Evolutionary conservation across 148 eudicot genomes (phyloP).

Genomic region (Diospyros lotus): DNA sequence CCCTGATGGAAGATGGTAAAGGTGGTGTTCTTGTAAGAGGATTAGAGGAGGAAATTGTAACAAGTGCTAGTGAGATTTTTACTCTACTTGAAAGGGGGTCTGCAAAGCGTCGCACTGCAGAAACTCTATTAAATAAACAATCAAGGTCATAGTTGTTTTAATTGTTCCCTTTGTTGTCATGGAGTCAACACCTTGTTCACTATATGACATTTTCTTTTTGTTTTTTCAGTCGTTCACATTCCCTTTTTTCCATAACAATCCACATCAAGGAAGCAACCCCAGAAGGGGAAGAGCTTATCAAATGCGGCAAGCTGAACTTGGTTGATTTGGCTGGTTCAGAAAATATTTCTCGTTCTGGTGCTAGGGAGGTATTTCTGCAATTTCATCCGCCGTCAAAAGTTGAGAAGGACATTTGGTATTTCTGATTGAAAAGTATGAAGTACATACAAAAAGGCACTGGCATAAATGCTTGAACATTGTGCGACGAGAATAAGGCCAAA

Average conservation of each 20-base stretch:
- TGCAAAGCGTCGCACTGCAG: constrained; percentile 94
- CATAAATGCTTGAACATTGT: too few species aligned
- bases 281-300: constrained; percentile 95
- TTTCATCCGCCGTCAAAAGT: not conserved
- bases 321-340: constrained; percentile 97
- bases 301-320: constrained; percentile 89
- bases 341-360: constrained; percentile 94
- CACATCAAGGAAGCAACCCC: constrained; percentile 96
- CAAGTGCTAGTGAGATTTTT: constrained; percentile 80
- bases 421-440: too few species aligned
- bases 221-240: constrained; percentile 80
- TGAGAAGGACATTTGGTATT: too few species aligned
- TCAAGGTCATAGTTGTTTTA: constrained; percentile 49
- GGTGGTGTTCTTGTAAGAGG: constrained; percentile 96
- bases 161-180: not conserved
- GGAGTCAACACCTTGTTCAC: not conserved
- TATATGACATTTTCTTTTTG: not conserved
- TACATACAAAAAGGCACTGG: too few species aligned
- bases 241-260: constrained; percentile 85
- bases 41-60: constrained; percentile 92
- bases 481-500: too few species aligned
- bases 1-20: constrained; percentile 95
- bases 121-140: constrained; percentile 84
- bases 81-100: constrained; percentile 94
- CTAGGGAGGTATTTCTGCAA: constrained; percentile 62